These are phyloP conservation scores for Kodamaea restingae DNA, from an alignment of 805 yeast species.

Conservation along the genomic window DNA sequence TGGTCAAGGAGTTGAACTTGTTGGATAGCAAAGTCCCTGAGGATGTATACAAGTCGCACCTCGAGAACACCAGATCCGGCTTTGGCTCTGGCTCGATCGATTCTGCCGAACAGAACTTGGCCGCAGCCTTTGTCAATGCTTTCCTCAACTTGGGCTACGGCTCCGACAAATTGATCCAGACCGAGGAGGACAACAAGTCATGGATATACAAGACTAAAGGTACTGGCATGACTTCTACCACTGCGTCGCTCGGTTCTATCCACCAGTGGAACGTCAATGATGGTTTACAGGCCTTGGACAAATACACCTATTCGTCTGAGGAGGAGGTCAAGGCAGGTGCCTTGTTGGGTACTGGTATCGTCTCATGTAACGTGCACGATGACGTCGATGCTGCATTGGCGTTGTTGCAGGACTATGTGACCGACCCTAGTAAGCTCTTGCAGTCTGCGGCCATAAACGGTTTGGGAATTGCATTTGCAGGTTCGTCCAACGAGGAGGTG, in stretches of 20 bases:
- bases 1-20: constrained; percentile 83
- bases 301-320: constrained; percentile 79
- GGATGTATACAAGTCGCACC: constrained; percentile 87
- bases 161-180: constrained; percentile 72
- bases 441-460: constrained; percentile 85
- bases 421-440: constrained; percentile 56
- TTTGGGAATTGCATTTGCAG: constrained; percentile 91
- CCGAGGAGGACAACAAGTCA: constrained; percentile 63
- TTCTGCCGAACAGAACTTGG: constrained; percentile 92
- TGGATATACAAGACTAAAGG: constrained; percentile 95
- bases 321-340: constrained; percentile 95
- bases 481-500: constrained; percentile 83
- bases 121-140: constrained; percentile 90
- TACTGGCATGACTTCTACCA: constrained; percentile 84
- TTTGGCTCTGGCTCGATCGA: constrained; percentile 59
- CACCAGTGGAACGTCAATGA: constrained; percentile 88
- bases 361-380: constrained; percentile 89
- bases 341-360: constrained; percentile 87
- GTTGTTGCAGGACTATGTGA: constrained; percentile 76
- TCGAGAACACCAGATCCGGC: constrained; percentile 66
- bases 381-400: constrained; percentile 92
- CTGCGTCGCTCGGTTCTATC: constrained; percentile 87
- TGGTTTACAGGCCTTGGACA: constrained; percentile 87
- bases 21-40: constrained; percentile 91
- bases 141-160: constrained; percentile 91